Evolutionary conservation across 768 basidiomycete species (phyloP).

Genomic region (Naematelia encephala): DNA sequence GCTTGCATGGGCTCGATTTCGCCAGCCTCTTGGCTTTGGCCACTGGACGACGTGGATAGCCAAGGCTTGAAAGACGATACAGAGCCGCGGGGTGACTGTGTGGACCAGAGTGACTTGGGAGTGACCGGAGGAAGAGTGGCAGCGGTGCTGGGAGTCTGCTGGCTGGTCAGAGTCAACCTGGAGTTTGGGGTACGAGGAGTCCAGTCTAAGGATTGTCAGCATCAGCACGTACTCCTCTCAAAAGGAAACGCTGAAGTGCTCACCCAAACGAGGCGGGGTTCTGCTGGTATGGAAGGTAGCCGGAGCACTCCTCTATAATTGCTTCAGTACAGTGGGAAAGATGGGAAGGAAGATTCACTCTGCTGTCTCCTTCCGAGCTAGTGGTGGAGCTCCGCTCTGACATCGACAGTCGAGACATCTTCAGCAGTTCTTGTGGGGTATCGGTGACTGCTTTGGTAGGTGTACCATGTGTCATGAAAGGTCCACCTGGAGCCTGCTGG

Average conservation of each 20-base stretch:
- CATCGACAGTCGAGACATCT: not conserved
- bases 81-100: slow-evolving; percentile 1
- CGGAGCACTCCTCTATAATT: not conserved
- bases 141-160: not conserved
- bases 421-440: not conserved
- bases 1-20: not conserved
- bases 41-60: slow-evolving; percentile 3
- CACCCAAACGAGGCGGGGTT: not conserved
- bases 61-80: slow-evolving; percentile 3
- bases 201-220: not conserved
- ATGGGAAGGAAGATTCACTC: not conserved
- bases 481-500: not conserved
- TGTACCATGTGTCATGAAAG: not conserved
- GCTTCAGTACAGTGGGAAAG: not conserved
- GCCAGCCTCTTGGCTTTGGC: not conserved
- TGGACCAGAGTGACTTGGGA: not conserved
- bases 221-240: not conserved
- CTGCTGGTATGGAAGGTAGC: not conserved
- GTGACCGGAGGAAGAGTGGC: not conserved
- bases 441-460: not conserved
- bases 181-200: not conserved
- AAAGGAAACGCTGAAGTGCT: not conserved
- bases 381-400: not conserved
- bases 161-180: not conserved
- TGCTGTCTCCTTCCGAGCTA: not conserved